phyloP scores from a whole-genome alignment of 116 monocot species.

The Phalaenopsis hybrid region DNA sequence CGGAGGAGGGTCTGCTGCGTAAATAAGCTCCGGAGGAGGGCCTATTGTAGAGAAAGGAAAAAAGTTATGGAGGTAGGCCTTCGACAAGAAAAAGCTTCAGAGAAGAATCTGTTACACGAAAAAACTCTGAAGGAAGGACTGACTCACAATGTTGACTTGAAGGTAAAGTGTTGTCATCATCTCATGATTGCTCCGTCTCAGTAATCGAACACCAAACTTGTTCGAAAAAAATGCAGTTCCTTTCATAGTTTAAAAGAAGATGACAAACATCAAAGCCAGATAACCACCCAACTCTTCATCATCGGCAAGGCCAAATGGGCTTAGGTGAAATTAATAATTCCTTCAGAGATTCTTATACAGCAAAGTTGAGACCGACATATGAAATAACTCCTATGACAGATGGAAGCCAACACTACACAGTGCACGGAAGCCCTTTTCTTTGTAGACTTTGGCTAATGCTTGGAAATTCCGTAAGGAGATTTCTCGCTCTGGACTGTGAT shows the following conservation, averaged over 20 bases:
- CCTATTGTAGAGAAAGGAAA: too few relatives aligned
- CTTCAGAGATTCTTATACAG: conserved; percentile 89
- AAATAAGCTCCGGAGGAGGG: too few relatives aligned
- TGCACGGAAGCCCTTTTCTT: conserved; percentile 82
- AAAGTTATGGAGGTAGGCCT: too few relatives aligned
- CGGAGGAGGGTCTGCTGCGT: too few relatives aligned
- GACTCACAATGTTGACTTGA: conserved; percentile 87
- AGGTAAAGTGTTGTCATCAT: conserved; percentile 76
- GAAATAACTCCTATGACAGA: conserved; percentile 96
- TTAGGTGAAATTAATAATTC: conserved; percentile 73
- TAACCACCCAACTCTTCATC: conserved; percentile 69
- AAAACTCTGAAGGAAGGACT: conserved; percentile 28
- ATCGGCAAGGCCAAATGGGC: conserved; percentile 53
- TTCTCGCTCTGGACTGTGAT: conserved; percentile 94
- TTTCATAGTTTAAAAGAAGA: conserved; percentile 81
- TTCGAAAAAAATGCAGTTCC: conserved; percentile 73
- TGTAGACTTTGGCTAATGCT: conserved; percentile 64
- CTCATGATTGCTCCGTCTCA: conserved; percentile 45
- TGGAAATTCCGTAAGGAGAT: conserved; percentile 87
- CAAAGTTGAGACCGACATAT: conserved; percentile 96
- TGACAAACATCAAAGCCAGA: conserved; percentile 78
- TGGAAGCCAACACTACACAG: conserved; percentile 98
- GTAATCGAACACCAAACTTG: conserved; percentile 51
- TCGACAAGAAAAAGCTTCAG: too few relatives aligned
- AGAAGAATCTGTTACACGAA: too few relatives aligned